Percentiles rank a stretch among this genome's conserved stretches.
Conservation (phyloP, 1,284 basidiomycete genomes). For the Leccinum solheimii region DNA sequence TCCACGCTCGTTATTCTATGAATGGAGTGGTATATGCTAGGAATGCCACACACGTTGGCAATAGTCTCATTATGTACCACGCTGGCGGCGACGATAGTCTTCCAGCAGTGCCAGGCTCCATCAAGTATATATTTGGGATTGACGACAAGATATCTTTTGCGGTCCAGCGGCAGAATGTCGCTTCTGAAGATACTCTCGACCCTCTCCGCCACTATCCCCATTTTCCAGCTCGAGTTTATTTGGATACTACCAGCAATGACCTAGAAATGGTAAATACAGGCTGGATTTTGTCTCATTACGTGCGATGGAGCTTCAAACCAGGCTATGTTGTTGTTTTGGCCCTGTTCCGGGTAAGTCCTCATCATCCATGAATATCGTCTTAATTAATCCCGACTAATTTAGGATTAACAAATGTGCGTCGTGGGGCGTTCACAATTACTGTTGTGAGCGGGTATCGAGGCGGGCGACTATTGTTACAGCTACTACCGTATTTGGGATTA, state of each 20-base stretch:
- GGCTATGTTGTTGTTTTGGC: not conserved
- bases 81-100: not conserved
- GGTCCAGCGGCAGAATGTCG: not conserved
- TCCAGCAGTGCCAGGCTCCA: conserved; percentile 1
- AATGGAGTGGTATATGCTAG: conserved; percentile 2
- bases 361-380: not conserved
- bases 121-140: conserved; percentile 11
- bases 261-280: not conserved
- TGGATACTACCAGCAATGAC: not conserved
- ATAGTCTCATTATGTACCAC: conserved; percentile 9
- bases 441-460: not conserved
- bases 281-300: not conserved
- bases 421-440: not conserved
- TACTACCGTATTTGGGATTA: not conserved
- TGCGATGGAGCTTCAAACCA: not conserved
- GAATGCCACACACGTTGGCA: conserved; percentile 1
- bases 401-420: not conserved
- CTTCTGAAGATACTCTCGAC: not conserved
- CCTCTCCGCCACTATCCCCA: not conserved
- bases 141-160: conserved; percentile 4
- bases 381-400: not conserved
- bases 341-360: not conserved
- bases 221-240: not conserved
- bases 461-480: not conserved
- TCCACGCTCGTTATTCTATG: not conserved